Percentiles rank a stretch among this genome's conserved stretches.
These are phyloP conservation scores for Epithele typhae DNA, from an alignment of 768 basidiomycete species.

Conservation along the genomic window DNA sequence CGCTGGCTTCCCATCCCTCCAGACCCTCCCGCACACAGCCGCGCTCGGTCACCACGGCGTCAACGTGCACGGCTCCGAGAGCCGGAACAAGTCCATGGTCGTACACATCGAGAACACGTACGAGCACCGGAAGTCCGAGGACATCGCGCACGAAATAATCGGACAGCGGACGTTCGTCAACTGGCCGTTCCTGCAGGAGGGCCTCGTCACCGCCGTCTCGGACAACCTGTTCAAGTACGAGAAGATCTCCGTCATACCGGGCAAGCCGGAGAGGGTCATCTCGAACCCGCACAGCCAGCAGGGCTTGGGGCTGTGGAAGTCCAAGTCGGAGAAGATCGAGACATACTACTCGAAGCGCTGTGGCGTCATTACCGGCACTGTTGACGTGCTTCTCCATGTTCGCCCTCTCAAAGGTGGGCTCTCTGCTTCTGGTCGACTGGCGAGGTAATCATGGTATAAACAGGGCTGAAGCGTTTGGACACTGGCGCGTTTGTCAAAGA, in stretches of 20 bases:
- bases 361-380: slow-evolving; percentile 78
- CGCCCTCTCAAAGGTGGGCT: slow-evolving; percentile 79
- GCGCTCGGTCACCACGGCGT: slow-evolving; percentile 82
- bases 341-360: slow-evolving; percentile 81
- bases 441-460: neutral
- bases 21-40: slow-evolving; percentile 79
- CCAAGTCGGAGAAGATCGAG: slow-evolving; percentile 79
- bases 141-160: slow-evolving; percentile 70
- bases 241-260: slow-evolving; percentile 51
- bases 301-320: slow-evolving; percentile 72
- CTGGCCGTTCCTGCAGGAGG: slow-evolving; percentile 97
- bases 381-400: slow-evolving; percentile 85
- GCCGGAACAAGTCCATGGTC: slow-evolving; percentile 90
- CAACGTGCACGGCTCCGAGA: slow-evolving; percentile 89
- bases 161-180: slow-evolving; percentile 75
- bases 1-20: slow-evolving; percentile 94
- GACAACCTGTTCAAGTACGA: slow-evolving; percentile 88
- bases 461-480: slow-evolving; percentile 88
- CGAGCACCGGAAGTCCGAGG: slow-evolving; percentile 62
- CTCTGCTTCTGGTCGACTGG: neutral
- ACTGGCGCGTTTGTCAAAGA: slow-evolving; percentile 93
- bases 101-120: slow-evolving; percentile 76
- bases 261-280: slow-evolving; percentile 50
- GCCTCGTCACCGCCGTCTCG: slow-evolving; percentile 79
- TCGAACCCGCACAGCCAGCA: slow-evolving; percentile 70